Percentiles rank a stretch among this genome's conserved stretches.
Evolutionary conservation across 192 early-diverging fungal species (phyloP).

Genomic region (Anaeromyces robustus): DNA sequence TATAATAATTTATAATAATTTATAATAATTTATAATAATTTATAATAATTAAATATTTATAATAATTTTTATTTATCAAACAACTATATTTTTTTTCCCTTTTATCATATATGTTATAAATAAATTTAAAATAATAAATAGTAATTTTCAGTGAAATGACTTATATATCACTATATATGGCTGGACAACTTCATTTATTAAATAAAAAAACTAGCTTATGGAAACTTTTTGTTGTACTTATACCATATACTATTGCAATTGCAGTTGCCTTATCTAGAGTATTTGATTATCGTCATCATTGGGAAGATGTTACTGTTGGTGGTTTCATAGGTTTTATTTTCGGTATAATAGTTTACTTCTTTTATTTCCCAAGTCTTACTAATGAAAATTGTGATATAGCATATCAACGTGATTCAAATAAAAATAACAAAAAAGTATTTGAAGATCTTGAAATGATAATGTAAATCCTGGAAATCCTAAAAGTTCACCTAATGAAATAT

Average conservation of each 20-base stretch:
- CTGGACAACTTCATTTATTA: constrained; percentile 4
- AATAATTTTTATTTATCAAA: too few relatives aligned
- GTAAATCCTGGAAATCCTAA: too few relatives aligned
- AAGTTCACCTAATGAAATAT: too few relatives aligned
- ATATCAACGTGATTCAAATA: too few relatives aligned
- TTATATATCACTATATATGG: not conserved
- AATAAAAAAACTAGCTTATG: constrained; percentile 49
- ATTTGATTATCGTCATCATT: constrained; percentile 64
- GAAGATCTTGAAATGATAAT: too few relatives aligned
- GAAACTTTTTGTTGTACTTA: constrained; percentile 41
- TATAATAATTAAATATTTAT: too few relatives aligned
- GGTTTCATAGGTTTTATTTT: not conserved
- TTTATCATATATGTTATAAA: too few relatives aligned
- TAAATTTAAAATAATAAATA: too few relatives aligned
- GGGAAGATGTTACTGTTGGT: constrained; percentile 57
- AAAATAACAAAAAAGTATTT: too few relatives aligned
- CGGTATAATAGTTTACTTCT: not conserved
- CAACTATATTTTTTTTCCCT: too few relatives aligned
- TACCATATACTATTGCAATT: constrained; percentile 38
- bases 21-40: too few relatives aligned
- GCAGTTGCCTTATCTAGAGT: constrained; percentile 49
- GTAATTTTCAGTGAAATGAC: not conserved
- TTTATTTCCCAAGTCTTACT: not conserved
- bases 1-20: too few relatives aligned
- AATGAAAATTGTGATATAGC: not conserved